Conservation (phyloP, 2,329 filamentous ascomycete genomes). For the Hymenoscyphus infarciens region DNA sequence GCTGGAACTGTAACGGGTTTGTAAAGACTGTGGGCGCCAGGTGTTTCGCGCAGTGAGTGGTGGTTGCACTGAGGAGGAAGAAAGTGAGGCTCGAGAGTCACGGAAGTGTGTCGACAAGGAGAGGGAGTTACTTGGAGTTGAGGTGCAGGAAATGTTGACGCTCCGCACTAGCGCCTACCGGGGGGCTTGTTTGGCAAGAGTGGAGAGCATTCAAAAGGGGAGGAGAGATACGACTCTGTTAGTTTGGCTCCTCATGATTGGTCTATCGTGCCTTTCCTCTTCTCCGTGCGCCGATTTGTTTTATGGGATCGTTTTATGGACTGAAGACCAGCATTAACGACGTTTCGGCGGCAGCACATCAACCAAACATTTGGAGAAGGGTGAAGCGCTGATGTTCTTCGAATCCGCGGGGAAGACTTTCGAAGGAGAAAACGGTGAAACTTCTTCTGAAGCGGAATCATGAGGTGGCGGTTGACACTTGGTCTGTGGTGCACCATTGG, state of each 20-base stretch:
- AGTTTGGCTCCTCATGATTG: neutral
- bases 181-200: neutral
- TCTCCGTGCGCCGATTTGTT: slow-evolving; percentile 4
- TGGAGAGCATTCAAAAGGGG: neutral
- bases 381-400: neutral
- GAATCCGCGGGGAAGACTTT: neutral
- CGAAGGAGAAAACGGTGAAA: neutral
- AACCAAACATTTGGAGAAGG: slow-evolving; percentile 1
- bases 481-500: too few relatives aligned
- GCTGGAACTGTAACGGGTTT: slow-evolving; percentile 16
- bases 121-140: neutral
- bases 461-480: neutral
- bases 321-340: slow-evolving; percentile 2
- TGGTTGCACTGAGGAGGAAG: neutral
- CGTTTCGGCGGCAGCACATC: neutral
- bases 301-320: neutral
- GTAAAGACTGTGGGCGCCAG: slow-evolving; percentile 9
- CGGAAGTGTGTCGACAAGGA: neutral
- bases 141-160: neutral
- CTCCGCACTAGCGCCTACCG: too few relatives aligned
- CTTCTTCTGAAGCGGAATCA: neutral
- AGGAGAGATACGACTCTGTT: neutral
- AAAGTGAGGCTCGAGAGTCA: slow-evolving; percentile 10
- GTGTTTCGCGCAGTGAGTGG: neutral
- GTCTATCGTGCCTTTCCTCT: neutral